Base-by-base conservation (phyloP, 176 grass and related monocot genomes). In the Triticum monococcum region DNA sequence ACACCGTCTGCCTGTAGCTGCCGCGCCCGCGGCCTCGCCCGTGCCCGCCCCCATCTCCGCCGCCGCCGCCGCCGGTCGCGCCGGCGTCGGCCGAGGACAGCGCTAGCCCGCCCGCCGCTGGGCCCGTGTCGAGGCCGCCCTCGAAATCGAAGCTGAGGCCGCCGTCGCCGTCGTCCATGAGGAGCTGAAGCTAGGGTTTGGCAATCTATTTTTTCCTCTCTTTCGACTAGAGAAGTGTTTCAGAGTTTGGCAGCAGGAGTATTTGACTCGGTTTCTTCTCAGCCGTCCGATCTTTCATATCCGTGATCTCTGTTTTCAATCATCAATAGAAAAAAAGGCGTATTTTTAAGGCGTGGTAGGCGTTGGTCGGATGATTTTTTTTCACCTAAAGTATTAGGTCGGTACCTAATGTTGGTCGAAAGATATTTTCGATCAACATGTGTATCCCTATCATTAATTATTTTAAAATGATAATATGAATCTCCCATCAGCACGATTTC, bases 101-200 rank as follows among this genome's bases (percentile, higher is more conserved):
- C 86, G 50, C 84, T 23, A 62, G 74, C 1, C 24, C 79, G 1
- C 88, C 83, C 16, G 8, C 8, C 18, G 33, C 78, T 12, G 84
- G 80, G 38, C 22, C 57, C 17, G 76, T 7, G 89, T 98, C 96
- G 75, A 98, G 91, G 65, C 90, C 92, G n/a, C 89, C 90, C 86
- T 98, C 96, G 85, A 98, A 98, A 59, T 98, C 96, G 81, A 98
- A 98, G 86, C 86, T 98, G 35, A 98, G 91, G 71, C 85, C 85
- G 82, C 86, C 95, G 23, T 98, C 96, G 64, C 93, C 79, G 64
- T 96, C 94, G 2, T 98, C 94, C 97, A 85, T 90, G 80, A 77
- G 24, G 84, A 83, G 84, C 38, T 41, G 38, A 79, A 38, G 41
- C 35, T 83, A 86, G 74, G 79, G 87, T 86, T 85, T 76, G 73